Evolutionary conservation across 352 stramenopile species (phyloP), one percentile per base, ranked within the genome.

Genomic region (Globisporangium alternatum): DNA sequence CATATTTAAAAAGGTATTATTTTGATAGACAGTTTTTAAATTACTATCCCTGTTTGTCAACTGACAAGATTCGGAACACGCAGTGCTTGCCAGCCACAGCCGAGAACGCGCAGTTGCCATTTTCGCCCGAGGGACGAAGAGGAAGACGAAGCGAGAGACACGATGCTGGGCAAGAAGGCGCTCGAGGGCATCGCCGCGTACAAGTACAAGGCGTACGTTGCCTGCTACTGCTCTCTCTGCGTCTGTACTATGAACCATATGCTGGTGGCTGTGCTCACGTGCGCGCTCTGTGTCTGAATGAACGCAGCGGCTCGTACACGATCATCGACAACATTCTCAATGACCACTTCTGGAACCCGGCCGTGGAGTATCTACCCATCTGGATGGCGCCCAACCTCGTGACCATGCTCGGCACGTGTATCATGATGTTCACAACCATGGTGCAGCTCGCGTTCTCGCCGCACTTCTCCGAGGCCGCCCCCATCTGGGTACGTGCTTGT

Each of bases 361-460:
- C 82, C 3, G 90, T 95, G 41, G 72, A 90, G 62, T 78, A 88
- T 55, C 72, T 97, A 49, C 90, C 89, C 28, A 77, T 87, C 21
- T 97, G 88, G 89, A 94, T 96, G 86, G 90, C 90, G 53, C 90
- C 89, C 43, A 97, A 97, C 74, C 83, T 97, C 49, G 88, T 97
- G 54, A 97, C 90, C 43, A 91, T 97, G 77, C 75, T 95, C 39
- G 90, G 90, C 74, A 91, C 89, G 28, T 73, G 68, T 47, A 76
- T 78, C 58, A 92, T 95, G 76, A 76, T 91, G 62, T 66, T 86
- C 52, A 90, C 87, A 48, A 95, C 90, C 37, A 67, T 85, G 47
- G 70, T 96, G 66, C 78, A 96, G 71, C 79, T 96, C 56, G 81
- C 76, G 59, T 89, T 81, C 60, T 71, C 85, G 66, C 87, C 87